A percentile compares a stretch with the other conserved stretches of the same genome.
These are phyloP conservation scores for Penicillium sp. DNA, from an alignment of 2,329 filamentous ascomycete species.

Conservation along the genomic window DNA sequence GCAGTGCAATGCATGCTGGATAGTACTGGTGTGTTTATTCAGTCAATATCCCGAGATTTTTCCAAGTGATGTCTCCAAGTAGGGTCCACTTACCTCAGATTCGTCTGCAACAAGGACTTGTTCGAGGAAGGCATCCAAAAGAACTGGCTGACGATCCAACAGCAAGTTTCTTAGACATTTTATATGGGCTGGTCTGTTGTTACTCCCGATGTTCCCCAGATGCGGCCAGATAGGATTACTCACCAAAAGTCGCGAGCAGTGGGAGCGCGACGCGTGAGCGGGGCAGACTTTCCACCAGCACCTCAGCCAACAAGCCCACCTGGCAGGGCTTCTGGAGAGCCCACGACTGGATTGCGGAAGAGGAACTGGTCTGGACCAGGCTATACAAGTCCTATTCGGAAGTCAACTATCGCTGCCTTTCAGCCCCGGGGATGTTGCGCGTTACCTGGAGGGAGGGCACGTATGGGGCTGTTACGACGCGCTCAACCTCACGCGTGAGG, in stretches of 20 bases:
- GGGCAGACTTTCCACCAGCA: conserved; percentile 52
- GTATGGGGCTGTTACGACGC: conserved; percentile 52
- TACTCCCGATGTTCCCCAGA: background rate
- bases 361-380: conserved; percentile 31
- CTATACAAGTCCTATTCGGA: conserved; percentile 33
- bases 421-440: conserved; percentile 2
- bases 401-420: conserved; percentile 8
- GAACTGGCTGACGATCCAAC: conserved; percentile 33
- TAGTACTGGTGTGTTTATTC: conserved; percentile 27
- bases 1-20: conserved; percentile 33
- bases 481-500: conserved; percentile 47
- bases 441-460: conserved; percentile 53
- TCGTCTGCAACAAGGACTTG: conserved; percentile 30
- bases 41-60: background rate
- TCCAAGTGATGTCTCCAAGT: background rate
- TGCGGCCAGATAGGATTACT: background rate
- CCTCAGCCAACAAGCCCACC: conserved; percentile 47
- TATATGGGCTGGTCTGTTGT: conserved; percentile 28
- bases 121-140: conserved; percentile 40
- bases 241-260: conserved; percentile 54
- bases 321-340: conserved; percentile 53
- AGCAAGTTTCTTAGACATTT: conserved; percentile 34
- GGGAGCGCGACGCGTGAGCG: conserved; percentile 54
- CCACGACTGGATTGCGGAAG: conserved; percentile 47
- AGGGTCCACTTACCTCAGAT: conserved; percentile 29